Evolutionary conservation across 1,139 yeast genomes (phyloP).

Genomic region (Hyphopichia fennica): DNA sequence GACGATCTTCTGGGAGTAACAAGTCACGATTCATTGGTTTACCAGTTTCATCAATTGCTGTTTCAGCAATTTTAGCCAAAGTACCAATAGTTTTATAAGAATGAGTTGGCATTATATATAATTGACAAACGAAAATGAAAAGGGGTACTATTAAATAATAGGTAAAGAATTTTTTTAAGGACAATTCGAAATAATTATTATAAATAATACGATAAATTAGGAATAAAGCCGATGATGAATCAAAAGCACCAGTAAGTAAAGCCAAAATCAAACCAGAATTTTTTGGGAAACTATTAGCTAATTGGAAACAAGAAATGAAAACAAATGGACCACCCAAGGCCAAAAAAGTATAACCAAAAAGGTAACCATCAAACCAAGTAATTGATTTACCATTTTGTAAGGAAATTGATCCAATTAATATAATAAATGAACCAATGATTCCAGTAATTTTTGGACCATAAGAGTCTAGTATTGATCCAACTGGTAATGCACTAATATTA

Average conservation of each 20-base stretch:
- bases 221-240: slow-evolving; percentile 43
- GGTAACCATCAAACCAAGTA: slow-evolving; percentile 33
- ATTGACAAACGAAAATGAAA: slow-evolving; percentile 70
- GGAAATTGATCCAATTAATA: slow-evolving; percentile 53
- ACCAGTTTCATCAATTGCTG: slow-evolving; percentile 68
- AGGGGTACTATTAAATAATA: slow-evolving; percentile 69
- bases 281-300: slow-evolving; percentile 46
- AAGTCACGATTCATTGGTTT: slow-evolving; percentile 44
- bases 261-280: slow-evolving; percentile 44
- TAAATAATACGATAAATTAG: slow-evolving; percentile 65
- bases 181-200: slow-evolving; percentile 35
- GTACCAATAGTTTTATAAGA: slow-evolving; percentile 73
- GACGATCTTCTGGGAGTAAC: slow-evolving; percentile 37
- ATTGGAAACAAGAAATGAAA: slow-evolving; percentile 46
- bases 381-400: slow-evolving; percentile 38
- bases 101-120: slow-evolving; percentile 73
- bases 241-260: slow-evolving; percentile 43
- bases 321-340: slow-evolving; percentile 51
- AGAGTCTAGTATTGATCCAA: slow-evolving; percentile 73
- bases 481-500: slow-evolving; percentile 78
- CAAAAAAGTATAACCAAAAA: slow-evolving; percentile 39
- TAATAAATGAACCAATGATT: slow-evolving; percentile 62
- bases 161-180: slow-evolving; percentile 59
- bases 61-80: slow-evolving; percentile 65
- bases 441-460: slow-evolving; percentile 84